phyloP scores from a whole-genome alignment of 495 filamentous ascomycete genomes.

The Penicillium arizonense region DNA sequence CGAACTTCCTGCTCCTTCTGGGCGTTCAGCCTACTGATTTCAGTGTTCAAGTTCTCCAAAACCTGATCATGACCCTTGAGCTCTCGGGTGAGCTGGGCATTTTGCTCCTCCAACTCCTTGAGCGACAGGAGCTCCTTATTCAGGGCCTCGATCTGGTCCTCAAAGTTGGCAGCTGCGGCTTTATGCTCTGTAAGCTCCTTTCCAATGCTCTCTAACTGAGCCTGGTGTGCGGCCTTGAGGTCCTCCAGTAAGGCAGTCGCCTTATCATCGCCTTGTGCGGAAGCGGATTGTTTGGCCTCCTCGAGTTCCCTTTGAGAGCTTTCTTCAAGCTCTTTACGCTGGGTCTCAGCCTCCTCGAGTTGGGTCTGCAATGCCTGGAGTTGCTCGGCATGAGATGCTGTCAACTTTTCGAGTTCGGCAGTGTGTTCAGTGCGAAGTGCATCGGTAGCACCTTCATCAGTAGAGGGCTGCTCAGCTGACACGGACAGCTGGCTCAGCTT shows the following conservation, averaged over 20 bases:
- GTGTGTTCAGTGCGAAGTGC: constrained; percentile 36
- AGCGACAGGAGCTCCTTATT: constrained; percentile 40
- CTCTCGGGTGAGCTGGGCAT: constrained; percentile 35
- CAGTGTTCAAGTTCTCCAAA: constrained; percentile 42
- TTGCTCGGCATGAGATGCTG: constrained; percentile 34
- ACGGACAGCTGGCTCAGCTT: constrained; percentile 36
- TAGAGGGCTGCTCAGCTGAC: constrained; percentile 24
- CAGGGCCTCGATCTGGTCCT: constrained; percentile 38
- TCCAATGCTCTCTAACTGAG: constrained; percentile 37
- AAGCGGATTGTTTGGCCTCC: constrained; percentile 36
- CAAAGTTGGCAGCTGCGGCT: constrained; percentile 31
- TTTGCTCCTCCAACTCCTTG: constrained; percentile 39
- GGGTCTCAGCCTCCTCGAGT: constrained; percentile 39
- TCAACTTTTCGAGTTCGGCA: constrained; percentile 37
- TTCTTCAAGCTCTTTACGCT: constrained; percentile 41
- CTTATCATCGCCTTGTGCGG: constrained; percentile 36
- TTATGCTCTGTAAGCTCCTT: constrained; percentile 39
- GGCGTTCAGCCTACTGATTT: constrained; percentile 38
- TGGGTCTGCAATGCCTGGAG: constrained; percentile 35
- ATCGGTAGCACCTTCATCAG: constrained; percentile 27
- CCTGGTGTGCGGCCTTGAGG: constrained; percentile 37
- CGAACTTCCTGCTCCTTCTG: constrained; percentile 42
- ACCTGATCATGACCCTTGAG: constrained; percentile 43
- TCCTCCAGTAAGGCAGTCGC: constrained; percentile 36
- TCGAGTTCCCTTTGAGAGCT: constrained; percentile 41